Base-by-base conservation (phyloP, 2,329 filamentous ascomycete genomes). In the Emmonsiellopsis sp. region DNA sequence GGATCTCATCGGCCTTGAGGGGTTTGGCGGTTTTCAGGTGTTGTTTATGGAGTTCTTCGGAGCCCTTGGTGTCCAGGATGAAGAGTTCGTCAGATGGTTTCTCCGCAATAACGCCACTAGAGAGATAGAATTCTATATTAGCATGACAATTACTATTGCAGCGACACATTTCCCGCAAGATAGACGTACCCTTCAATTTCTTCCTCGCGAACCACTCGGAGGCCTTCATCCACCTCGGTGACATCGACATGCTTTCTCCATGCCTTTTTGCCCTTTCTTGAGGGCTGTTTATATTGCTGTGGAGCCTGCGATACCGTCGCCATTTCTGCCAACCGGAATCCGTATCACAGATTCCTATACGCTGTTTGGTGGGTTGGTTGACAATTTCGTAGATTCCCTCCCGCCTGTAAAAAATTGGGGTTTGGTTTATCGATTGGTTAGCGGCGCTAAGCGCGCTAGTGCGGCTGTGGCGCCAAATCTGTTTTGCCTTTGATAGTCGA, bases 181-280 rank as follows among this genome's bases (percentile, higher is more conserved):
- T 46, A 51, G 55, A 51, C 64, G 56, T 77, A 92, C 89, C 93
- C 93, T 76, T 85, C 81, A 61, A 95, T 93, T 57, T 96, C 86
- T 75, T 97, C 87, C 55, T 94, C 86, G 64, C 93, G 89, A 60
- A 94, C 76, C 65, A 87, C 80, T 58, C 90, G 85, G 35, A 98
- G 81, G 56, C 93, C 93, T 52, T 86, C 75, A 63, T 92, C 81
- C 30, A 98, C 82, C 58, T 95, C 85, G 31, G 88, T 86, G 57
- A 97, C 82, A 72, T 98, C 89, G 70, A 98, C 89, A 74, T 98
- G 95, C 72, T 97, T 98, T 67, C 93, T 82, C 93, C 93, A 98
- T 34, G 93, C 92, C 76, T 95, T 97, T 74, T 97, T 97, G 63
- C 94, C 93, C 70, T 98, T 98, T 67, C 93, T 81, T 5, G 92